Conservation (phyloP, 805 yeast genomes). For the Tetrapisispora pingtungensis region DNA sequence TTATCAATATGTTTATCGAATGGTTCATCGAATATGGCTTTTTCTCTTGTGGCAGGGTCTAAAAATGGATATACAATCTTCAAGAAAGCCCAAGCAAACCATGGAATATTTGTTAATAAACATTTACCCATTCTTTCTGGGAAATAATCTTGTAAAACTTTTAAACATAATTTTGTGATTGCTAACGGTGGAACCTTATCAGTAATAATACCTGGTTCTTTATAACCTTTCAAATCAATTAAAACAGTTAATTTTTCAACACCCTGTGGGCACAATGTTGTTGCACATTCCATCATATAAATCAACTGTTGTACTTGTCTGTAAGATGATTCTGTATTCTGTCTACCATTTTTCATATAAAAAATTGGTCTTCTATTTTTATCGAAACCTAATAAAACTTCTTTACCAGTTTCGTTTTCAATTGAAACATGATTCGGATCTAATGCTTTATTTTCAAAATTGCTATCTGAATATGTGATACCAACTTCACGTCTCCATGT, state of each 20-base stretch:
- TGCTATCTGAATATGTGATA: constrained; percentile 23
- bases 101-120: constrained; percentile 45
- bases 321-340: constrained; percentile 42
- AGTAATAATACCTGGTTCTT: constrained; percentile 27
- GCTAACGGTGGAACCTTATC: constrained; percentile 41
- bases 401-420: constrained; percentile 47
- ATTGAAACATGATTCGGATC: constrained; percentile 35
- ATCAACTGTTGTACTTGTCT: constrained; percentile 48
- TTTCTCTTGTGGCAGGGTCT: constrained; percentile 49
- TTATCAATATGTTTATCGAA: constrained; percentile 44
- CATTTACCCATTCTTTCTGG: constrained; percentile 51
- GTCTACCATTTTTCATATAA: constrained; percentile 44
- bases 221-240: constrained; percentile 43
- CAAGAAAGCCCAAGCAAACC: constrained; percentile 47
- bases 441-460: constrained; percentile 17
- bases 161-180: constrained; percentile 40
- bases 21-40: constrained; percentile 48
- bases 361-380: constrained; percentile 43
- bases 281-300: constrained; percentile 46
- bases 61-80: constrained; percentile 48
- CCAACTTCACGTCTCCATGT: constrained; percentile 50
- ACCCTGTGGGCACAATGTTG: constrained; percentile 47
- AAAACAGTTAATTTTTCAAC: constrained; percentile 46
- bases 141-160: constrained; percentile 46
- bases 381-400: constrained; percentile 45